Conservation (phyloP, 495 filamentous ascomycete genomes). For the Aeminium ludgeri region DNA sequence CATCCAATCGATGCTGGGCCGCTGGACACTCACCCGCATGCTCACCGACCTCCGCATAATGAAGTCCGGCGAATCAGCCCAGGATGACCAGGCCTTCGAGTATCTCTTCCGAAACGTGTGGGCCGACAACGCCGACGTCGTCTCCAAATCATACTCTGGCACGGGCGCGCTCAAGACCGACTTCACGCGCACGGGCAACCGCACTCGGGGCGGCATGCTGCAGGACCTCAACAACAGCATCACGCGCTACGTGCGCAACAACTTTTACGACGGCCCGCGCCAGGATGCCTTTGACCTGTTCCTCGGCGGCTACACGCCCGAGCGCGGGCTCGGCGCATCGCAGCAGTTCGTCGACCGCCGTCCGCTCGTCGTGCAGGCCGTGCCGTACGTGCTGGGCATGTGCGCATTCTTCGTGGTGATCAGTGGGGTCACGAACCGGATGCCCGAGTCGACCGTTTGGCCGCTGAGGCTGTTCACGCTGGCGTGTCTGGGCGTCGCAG, state of each 20-base stretch:
- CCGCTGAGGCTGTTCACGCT: constrained; percentile 63
- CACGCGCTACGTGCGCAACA: constrained; percentile 73
- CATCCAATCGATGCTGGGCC: constrained; percentile 85
- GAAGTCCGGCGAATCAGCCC: constrained; percentile 46
- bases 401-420: constrained; percentile 77
- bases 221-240: constrained; percentile 71
- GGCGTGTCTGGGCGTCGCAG: constrained; percentile 51
- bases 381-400: constrained; percentile 79
- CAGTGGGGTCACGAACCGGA: constrained; percentile 49
- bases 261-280: constrained; percentile 78
- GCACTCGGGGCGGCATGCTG: constrained; percentile 64
- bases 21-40: constrained; percentile 72
- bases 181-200: constrained; percentile 73
- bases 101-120: constrained; percentile 84
- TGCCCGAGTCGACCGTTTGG: constrained; percentile 53
- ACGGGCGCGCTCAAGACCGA: constrained; percentile 95
- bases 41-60: constrained; percentile 68
- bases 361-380: constrained; percentile 68
- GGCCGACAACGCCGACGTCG: constrained; percentile 95
- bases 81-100: constrained; percentile 63
- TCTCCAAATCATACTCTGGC: constrained; percentile 80
- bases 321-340: constrained; percentile 42
- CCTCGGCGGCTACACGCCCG: constrained; percentile 65
- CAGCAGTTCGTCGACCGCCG: constrained; percentile 72
- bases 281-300: constrained; percentile 95